These are phyloP conservation scores for Datisca glomerata DNA, from an alignment of 306 rosid genomes.

Conservation along the genomic window DNA sequence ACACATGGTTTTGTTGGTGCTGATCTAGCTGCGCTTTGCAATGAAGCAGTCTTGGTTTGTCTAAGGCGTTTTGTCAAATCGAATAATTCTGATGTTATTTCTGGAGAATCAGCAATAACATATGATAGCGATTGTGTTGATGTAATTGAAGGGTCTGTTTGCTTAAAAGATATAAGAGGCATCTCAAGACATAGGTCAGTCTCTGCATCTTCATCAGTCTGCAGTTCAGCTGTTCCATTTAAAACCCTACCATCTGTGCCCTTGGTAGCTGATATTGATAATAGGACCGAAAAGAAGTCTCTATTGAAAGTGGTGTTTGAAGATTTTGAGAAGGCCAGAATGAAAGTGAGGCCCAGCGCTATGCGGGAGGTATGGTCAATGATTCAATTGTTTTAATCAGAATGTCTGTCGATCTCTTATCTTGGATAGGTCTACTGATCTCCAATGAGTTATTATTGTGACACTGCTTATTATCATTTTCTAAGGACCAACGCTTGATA, in stretches of 20 bases:
- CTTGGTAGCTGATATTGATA: slow-evolving; percentile 23
- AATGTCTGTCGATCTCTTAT: too few relatives aligned
- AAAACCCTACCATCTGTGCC: slow-evolving; percentile 14
- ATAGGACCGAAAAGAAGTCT: slow-evolving; percentile 25
- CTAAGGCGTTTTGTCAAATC: slow-evolving; percentile 31
- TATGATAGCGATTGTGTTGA: slow-evolving; percentile 18
- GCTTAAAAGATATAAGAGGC: slow-evolving; percentile 16
- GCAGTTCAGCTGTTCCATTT: slow-evolving; percentile 21
- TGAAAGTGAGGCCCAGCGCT: slow-evolving; percentile 89
- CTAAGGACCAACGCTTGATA: too few relatives aligned
- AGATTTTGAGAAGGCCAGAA: slow-evolving; percentile 74
- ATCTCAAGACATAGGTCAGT: slow-evolving; percentile 18
- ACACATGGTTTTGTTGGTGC: slow-evolving; percentile 94
- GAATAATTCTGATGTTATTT: slow-evolving; percentile 17
- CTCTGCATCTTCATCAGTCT: slow-evolving; percentile 26
- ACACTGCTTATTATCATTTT: too few relatives aligned
- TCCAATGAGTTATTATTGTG: too few relatives aligned
- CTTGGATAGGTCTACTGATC: too few relatives aligned
- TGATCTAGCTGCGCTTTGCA: slow-evolving; percentile 79
- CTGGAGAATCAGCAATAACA: slow-evolving; percentile 7
- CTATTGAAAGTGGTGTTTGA: slow-evolving; percentile 46
- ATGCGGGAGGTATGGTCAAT: slow-evolving; percentile 88
- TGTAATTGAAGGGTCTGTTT: slow-evolving; percentile 14
- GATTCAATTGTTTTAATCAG: too few relatives aligned
- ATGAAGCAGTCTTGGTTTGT: slow-evolving; percentile 65